A percentile compares a stretch with the other conserved stretches of the same genome.
Evolutionary conservation across 2,329 filamentous ascomycete species (phyloP).

Genomic region (Aspergillus carbonarius): DNA sequence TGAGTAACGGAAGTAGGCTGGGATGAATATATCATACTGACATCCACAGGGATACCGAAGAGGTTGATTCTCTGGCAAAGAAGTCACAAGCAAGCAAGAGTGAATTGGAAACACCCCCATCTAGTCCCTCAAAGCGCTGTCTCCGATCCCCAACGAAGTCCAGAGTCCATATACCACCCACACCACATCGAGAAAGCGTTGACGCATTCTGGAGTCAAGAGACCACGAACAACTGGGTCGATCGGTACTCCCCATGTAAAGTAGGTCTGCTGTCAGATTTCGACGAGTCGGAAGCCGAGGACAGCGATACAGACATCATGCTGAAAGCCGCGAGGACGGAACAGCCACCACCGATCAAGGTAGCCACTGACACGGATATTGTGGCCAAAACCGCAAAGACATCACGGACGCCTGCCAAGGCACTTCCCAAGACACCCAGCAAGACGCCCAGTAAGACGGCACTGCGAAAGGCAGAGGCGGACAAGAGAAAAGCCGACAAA

Average conservation of each 20-base stretch:
- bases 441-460: constrained; percentile 39
- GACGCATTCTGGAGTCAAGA: constrained; percentile 57
- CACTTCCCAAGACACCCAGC: constrained; percentile 9
- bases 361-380: constrained; percentile 18
- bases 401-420: neutral
- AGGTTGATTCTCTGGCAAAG: constrained; percentile 9
- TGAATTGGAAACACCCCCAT: constrained; percentile 40
- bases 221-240: constrained; percentile 55
- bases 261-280: constrained; percentile 31
- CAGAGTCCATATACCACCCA: constrained; percentile 46
- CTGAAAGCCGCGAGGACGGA: neutral
- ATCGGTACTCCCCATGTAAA: constrained; percentile 55
- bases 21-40: neutral
- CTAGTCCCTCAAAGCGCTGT: constrained; percentile 44
- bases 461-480: constrained; percentile 38
- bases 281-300: constrained; percentile 38
- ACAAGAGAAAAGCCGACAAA: constrained; percentile 36
- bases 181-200: constrained; percentile 50
- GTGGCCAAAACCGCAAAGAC: constrained; percentile 8
- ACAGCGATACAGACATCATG: constrained; percentile 24
- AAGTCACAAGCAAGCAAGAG: constrained; percentile 10
- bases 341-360: too few species aligned
- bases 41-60: constrained; percentile 7
- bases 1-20: constrained; percentile 17
- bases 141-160: constrained; percentile 52